Evolutionary conservation across 2,329 filamentous ascomycete genomes (phyloP).

Genomic region (Penicillium palitans): DNA sequence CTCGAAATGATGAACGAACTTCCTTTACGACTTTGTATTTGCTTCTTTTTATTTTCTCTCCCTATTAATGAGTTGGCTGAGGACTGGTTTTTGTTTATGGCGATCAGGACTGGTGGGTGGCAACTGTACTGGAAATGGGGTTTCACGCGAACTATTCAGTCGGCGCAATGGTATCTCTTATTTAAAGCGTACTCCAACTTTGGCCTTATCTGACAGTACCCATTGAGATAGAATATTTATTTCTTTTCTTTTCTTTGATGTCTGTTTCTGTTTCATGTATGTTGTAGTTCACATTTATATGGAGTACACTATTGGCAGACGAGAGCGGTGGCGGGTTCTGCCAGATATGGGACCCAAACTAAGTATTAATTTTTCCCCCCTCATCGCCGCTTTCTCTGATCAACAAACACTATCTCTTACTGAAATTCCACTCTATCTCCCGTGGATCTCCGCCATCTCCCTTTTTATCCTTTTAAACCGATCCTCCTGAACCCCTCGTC

Average conservation of each 20-base stretch:
- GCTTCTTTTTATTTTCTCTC: conserved; percentile 24
- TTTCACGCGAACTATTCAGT: conserved; percentile 7
- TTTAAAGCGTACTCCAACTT: conserved; percentile 1
- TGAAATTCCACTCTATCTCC: conserved; percentile 11
- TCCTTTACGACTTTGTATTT: conserved; percentile 17
- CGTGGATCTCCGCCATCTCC: conserved; percentile 9
- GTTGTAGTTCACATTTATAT: neutral
- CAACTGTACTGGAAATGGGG: conserved; percentile 5
- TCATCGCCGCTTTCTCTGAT: conserved; percentile 24
- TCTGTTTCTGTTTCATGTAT: neutral
- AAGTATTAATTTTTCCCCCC: conserved; percentile 30
- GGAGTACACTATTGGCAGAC: conserved; percentile 1
- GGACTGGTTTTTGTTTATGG: conserved; percentile 21
- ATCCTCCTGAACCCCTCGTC: conserved; percentile 13
- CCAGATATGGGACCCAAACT: conserved; percentile 24
- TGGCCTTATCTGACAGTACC: neutral
- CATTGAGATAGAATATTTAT: neutral
- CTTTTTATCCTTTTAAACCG: conserved; percentile 9
- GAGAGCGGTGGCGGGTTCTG: conserved; percentile 27
- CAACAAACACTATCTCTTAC: conserved; percentile 24
- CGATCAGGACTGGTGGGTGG: conserved; percentile 18
- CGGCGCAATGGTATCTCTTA: conserved; percentile 16
- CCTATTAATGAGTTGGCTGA: conserved; percentile 11
- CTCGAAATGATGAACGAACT: conserved; percentile 7
- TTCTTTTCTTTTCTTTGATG: neutral